Percentiles rank a stretch among this genome's conserved stretches.
Evolutionary conservation across 495 filamentous ascomycete genomes (phyloP).

Genomic region (Penicillium crystallinum): DNA sequence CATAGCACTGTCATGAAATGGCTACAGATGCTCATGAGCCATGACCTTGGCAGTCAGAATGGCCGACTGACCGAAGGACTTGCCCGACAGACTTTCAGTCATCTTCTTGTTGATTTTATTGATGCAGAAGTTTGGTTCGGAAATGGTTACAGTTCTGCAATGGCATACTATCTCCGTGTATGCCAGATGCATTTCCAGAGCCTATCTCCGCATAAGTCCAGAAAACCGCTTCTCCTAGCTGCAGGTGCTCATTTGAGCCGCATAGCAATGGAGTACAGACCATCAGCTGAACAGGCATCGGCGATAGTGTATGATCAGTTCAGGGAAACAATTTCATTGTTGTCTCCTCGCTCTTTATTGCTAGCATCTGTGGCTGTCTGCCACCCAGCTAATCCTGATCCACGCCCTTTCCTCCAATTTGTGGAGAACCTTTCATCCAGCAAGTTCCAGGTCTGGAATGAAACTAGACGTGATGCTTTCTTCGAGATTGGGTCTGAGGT

Average conservation of each 20-base stretch:
- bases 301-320: constrained; percentile 30
- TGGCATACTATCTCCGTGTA: constrained; percentile 28
- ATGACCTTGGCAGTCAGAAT: constrained; percentile 24
- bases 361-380: constrained; percentile 26
- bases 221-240: constrained; percentile 20
- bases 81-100: constrained; percentile 20
- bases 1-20: constrained; percentile 30
- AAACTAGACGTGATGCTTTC: constrained; percentile 21
- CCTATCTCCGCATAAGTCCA: constrained; percentile 8
- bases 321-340: constrained; percentile 20
- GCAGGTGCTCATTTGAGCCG: constrained; percentile 24
- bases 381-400: constrained; percentile 33
- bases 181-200: constrained; percentile 17
- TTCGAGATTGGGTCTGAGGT: constrained; percentile 31
- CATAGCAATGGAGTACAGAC: constrained; percentile 16
- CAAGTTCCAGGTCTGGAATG: constrained; percentile 16
- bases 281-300: constrained; percentile 16
- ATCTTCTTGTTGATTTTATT: constrained; percentile 28
- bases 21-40: constrained; percentile 29
- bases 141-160: constrained; percentile 24
- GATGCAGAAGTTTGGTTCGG: constrained; percentile 34
- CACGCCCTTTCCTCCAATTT: constrained; percentile 28
- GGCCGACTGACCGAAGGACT: constrained; percentile 19
- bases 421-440: constrained; percentile 12
- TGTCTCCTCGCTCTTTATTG: constrained; percentile 20